Conservation (phyloP, 2,329 filamentous ascomycete species). For the Phyllosticta citribraziliensis region DNA sequence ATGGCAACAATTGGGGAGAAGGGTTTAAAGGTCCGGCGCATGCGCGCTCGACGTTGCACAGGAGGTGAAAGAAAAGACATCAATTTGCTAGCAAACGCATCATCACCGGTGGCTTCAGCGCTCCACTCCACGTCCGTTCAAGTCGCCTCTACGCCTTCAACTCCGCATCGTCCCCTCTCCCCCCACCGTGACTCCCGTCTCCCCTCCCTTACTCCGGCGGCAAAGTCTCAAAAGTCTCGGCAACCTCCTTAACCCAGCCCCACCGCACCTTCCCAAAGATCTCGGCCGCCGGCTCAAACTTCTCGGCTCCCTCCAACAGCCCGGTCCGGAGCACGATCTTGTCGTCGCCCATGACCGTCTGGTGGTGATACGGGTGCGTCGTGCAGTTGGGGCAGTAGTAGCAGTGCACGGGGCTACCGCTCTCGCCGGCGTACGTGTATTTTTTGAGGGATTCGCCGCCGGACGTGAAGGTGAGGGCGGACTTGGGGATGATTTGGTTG, state of each 20-base stretch:
- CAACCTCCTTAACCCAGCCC: conserved; percentile 44
- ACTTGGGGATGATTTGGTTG: conserved; percentile 44
- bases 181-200: too few species aligned
- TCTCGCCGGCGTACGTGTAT: conserved; percentile 49
- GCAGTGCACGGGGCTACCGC: conserved; percentile 46
- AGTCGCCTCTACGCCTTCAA: too few species aligned
- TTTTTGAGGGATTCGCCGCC: conserved; percentile 36
- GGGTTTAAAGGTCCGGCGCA: too few species aligned
- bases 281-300: conserved; percentile 43
- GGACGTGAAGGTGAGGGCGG: conserved; percentile 42
- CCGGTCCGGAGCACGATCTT: conserved; percentile 44
- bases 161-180: too few species aligned
- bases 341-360: conserved; percentile 41
- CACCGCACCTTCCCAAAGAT: conserved; percentile 45
- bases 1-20: too few species aligned
- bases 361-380: conserved; percentile 46
- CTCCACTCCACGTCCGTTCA: too few species aligned
- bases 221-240: conserved; percentile 34
- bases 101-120: too few species aligned
- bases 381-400: conserved; percentile 51
- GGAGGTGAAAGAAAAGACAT: too few species aligned
- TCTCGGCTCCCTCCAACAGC: conserved; percentile 35
- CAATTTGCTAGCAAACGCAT: too few species aligned
- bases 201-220: conserved; percentile 26
- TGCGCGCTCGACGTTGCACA: too few species aligned